Conservation (phyloP, 768 basidiomycete genomes). For the Pisolithus tinctorius region DNA sequence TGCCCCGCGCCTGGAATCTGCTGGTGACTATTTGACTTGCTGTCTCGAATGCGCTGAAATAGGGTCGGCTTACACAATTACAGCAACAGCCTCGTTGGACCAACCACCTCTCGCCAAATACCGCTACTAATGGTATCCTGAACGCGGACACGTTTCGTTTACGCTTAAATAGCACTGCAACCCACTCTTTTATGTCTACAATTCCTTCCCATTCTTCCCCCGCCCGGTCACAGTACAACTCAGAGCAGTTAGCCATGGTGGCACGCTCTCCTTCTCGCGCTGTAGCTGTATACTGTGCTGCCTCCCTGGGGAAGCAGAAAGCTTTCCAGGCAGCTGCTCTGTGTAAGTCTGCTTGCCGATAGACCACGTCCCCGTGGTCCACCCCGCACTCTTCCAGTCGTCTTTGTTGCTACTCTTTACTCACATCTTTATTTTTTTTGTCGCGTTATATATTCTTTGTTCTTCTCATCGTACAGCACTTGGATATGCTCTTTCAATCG, state of each 20-base stretch:
- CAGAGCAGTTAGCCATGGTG: conserved; percentile 22
- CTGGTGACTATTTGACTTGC: neutral
- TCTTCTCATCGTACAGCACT: conserved; percentile 42
- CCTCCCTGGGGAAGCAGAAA: conserved; percentile 55
- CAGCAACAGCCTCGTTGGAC: conserved; percentile 18
- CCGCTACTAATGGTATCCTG: neutral
- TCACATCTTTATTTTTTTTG: neutral
- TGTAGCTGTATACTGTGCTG: conserved; percentile 83
- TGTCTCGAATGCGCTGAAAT: neutral
- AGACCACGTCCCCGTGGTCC: neutral
- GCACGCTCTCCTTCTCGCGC: conserved; percentile 29
- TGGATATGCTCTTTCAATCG: conserved; percentile 60
- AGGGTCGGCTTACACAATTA: neutral
- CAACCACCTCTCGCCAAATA: conserved; percentile 1
- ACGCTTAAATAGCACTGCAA: conserved; percentile 21
- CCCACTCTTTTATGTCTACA: conserved; percentile 10
- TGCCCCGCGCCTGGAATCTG: neutral
- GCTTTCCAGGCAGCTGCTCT: conserved; percentile 62
- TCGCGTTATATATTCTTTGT: neutral
- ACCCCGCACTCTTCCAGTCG: neutral
- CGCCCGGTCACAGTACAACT: neutral
- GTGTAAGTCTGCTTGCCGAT: conserved; percentile 44
- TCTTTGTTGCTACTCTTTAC: neutral
- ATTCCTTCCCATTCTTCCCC: conserved; percentile 2
- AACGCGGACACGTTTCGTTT: neutral